Evolutionary conservation across 169 alveolate genomes (phyloP).

Genomic region (Eimeria acervulina): DNA sequence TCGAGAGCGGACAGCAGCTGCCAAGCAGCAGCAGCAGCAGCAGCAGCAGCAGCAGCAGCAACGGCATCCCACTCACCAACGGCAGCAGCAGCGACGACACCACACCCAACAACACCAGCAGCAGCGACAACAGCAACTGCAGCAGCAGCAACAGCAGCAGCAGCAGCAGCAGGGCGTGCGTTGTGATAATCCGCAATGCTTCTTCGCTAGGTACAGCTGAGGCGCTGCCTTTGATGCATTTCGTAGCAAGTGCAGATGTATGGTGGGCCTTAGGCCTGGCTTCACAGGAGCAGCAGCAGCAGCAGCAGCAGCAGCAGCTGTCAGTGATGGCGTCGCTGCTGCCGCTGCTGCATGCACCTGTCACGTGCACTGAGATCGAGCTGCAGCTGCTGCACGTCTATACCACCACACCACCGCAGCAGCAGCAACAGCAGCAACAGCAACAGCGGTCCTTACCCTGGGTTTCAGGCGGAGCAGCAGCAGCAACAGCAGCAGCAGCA

Average conservation of each 20-base stretch:
- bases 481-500: constrained; percentile 18
- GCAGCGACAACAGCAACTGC: no score
- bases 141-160: background rate
- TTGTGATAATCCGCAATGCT: background rate
- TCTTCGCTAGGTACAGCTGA: background rate
- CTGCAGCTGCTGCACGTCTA: background rate
- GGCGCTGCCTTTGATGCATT: constrained; percentile 19
- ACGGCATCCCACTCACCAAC: no score
- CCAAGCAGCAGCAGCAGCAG: no score
- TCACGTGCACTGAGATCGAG: background rate
- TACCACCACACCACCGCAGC: background rate
- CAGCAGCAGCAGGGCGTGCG: background rate
- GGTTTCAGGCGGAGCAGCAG: background rate
- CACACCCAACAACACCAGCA: background rate
- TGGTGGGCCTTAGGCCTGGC: constrained; percentile 14
- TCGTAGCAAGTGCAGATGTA: background rate
- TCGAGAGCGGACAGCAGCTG: background rate
- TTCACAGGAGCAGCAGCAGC: constrained; percentile 22
- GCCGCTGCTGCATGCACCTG: no score
- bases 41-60: background rate
- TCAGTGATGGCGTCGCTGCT: background rate
- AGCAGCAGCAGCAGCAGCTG: background rate
- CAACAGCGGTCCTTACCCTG: background rate
- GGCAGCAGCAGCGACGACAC: no score
- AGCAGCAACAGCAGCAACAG: background rate